Conservation (phyloP, 2,329 filamentous ascomycete species). For the Hymenoscyphus fraxineus region DNA sequence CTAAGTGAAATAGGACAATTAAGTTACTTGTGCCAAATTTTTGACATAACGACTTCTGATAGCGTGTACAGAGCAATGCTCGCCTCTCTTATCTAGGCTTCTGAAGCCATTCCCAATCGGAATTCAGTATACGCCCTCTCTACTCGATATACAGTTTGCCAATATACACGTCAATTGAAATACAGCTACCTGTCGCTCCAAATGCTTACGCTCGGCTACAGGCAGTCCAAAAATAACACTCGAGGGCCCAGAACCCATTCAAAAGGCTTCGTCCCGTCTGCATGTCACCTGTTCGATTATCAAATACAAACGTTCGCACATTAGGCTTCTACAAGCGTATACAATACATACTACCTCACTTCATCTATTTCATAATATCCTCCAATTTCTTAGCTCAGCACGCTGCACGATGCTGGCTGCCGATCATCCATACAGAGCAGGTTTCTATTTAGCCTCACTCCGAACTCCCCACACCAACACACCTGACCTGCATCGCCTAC, state of each 20-base stretch:
- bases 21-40: no score
- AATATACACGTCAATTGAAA: not conserved
- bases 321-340: not conserved
- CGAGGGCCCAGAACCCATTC: not conserved
- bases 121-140: not conserved
- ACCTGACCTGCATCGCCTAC: not conserved
- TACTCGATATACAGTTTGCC: not conserved
- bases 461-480: not conserved
- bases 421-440: not conserved
- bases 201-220: not conserved
- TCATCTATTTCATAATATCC: not conserved
- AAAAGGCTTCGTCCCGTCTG: not conserved
- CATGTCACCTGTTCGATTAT: not conserved
- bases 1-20: no score
- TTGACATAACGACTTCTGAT: no score
- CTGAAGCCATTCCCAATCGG: not conserved
- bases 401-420: not conserved
- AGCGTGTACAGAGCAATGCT: no score
- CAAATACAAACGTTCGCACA: not conserved
- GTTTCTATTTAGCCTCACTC: slow-evolving; percentile 2
- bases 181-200: not conserved
- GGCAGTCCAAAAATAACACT: not conserved
- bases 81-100: not conserved
- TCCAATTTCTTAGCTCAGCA: not conserved
- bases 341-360: not conserved